Base-by-base conservation (phyloP, 768 basidiomycete species). In the Sarcodon sp. region DNA sequence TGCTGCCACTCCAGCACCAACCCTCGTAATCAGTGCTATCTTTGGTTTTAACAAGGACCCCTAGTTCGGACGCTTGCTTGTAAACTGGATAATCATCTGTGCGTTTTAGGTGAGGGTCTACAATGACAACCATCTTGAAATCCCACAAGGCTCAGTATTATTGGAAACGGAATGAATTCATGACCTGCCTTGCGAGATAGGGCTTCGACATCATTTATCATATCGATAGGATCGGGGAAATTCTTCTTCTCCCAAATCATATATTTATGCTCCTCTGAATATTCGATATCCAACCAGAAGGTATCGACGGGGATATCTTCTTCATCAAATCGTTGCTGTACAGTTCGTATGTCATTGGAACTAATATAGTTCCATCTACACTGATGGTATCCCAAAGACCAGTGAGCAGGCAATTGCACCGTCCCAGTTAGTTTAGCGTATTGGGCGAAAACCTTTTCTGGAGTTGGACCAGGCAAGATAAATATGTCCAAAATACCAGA, bases 331-430 rank as follows among this genome's bases (percentile, higher is more conserved):
- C 83, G 72, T 58, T 69, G 74, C 64, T 93, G 85, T 7, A 98
- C 90, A 4, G 75, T 71, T 9, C 89, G 73, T 7, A 99, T 73
- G 62, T 97, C 96, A 9, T 85, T 79, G 27, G 87, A 82, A 65
- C 82, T 87, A 53, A 94, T 73, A 59, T 99, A 98, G 61, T 99
- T 98, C 96, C 96, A 98, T 34, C 96, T 72, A 62, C 94, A 98
- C 61, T 98, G 96, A 64, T 98, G 96, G 59, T 99, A 94, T 0
- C 82, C 96, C 49, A 97, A 71, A 27, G 89, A 79, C 80, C 88
- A 97, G 15, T 87, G 76, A 7, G 90, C 81, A 0, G 96, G 96
- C n/a, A 99, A 71, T 4, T 83, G 80, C 0, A 87, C 77, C 0
- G 84, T 76, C 1, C 96, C 96, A 0, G 93, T 96, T 47, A 98